Percentiles rank a stretch among this genome's conserved stretches.
Conservation (phyloP, 2,329 filamentous ascomycete species). For the Fusarium nodosum region DNA sequence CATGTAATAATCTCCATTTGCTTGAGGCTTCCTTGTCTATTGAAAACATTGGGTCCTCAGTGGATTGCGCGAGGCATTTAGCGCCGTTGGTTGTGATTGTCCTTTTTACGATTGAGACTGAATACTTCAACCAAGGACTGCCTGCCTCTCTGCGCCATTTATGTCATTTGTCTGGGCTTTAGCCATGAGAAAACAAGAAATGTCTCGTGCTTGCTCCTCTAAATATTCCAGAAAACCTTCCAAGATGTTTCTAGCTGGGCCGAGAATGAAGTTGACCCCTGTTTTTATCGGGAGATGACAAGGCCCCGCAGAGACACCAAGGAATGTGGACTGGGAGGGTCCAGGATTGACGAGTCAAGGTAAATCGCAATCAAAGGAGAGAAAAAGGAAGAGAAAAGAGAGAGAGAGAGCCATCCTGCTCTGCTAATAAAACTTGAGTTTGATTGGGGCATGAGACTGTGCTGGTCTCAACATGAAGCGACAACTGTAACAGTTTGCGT, state of each 20-base stretch:
- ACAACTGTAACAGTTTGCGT: slow-evolving; percentile 11
- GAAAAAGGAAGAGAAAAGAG: slow-evolving; percentile 5
- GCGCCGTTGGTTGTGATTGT: slow-evolving; percentile 5
- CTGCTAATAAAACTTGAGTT: slow-evolving; percentile 1
- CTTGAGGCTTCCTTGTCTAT: slow-evolving; percentile 29
- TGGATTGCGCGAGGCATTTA: slow-evolving; percentile 33
- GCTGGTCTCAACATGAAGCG: slow-evolving; percentile 19
- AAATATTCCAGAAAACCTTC: slow-evolving; percentile 9
- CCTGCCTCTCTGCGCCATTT: slow-evolving; percentile 12
- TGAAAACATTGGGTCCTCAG: slow-evolving; percentile 43
- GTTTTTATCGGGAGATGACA: slow-evolving; percentile 21
- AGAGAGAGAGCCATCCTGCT: neutral
- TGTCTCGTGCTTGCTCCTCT: neutral
- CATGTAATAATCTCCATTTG: slow-evolving; percentile 18
- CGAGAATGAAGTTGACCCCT: slow-evolving; percentile 12
- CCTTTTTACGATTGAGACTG: neutral
- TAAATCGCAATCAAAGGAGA: slow-evolving; percentile 32
- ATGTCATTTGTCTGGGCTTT: slow-evolving; percentile 7
- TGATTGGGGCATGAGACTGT: slow-evolving; percentile 6
- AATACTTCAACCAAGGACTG: neutral
- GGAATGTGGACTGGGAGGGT: slow-evolving; percentile 19
- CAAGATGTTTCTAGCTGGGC: slow-evolving; percentile 16
- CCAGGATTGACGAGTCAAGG: slow-evolving; percentile 31
- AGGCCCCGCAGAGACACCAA: slow-evolving; percentile 22
- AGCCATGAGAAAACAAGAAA: neutral